Base-by-base conservation (phyloP, 2,329 filamentous ascomycete genomes). In the Hymenoscyphus infarciens region DNA sequence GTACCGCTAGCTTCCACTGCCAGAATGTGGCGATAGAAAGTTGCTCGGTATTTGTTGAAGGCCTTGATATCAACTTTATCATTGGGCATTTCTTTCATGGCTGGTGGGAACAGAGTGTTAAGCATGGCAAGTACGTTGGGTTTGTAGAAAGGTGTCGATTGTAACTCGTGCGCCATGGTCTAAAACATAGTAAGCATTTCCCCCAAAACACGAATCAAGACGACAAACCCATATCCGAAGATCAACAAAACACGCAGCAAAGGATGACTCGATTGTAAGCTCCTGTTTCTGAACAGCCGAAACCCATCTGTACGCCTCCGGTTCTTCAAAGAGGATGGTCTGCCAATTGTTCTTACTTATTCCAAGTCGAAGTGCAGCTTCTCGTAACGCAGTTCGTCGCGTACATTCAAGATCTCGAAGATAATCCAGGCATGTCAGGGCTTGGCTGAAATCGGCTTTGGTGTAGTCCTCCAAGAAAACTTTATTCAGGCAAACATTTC, bases 71-170 rank as follows among this genome's bases (percentile, higher is more conserved):
- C 60, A 19, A 72, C 63, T 15, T 57, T 60, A 31, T 67, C 59
- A 31, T 69, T 70, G 2, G 69, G 68, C 5, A 71, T 56, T 31
- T 71, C 66, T 29, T 60, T 63, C 25, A 69, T 56, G 10, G 56
- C 64, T 16, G 72, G 71, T 39, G 71, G 71, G 27, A 72, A 74
- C 1, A 74, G 59, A 1, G 72, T 73, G 45, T 74, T 74, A 5
- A 74, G 64, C 69, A 72, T 69, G 6, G 71, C 71, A 11, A 73
- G 42, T 7, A 68, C 60, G 29, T 67, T 69, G 3, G 60, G 63
- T 53, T 68, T 71, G 27, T 69, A 64, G 19, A 69, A 71, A 0
- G 52, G 59, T 31, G 56, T 25, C 1, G 56, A 56, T 61, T 67
- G 59, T 1, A 72, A 64, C 31, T 71, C 64, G 53, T 68, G 29